Conservation (phyloP, 2,329 filamentous ascomycete species). For the Chrysoporthe austroafricana region DNA sequence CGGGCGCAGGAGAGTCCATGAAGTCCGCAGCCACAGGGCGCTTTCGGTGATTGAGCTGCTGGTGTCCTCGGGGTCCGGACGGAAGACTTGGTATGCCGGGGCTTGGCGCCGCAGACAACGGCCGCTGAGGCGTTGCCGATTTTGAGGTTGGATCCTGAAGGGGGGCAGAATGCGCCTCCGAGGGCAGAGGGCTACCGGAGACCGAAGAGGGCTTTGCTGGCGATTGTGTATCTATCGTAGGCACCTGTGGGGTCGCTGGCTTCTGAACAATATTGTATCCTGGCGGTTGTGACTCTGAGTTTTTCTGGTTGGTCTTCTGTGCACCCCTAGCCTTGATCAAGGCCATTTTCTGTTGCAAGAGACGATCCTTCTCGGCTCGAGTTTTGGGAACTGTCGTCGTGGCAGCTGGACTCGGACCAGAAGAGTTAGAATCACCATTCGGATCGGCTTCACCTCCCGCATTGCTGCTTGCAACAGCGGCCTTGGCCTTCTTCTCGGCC, state of each 20-base stretch:
- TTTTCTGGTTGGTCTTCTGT: conserved; percentile 39
- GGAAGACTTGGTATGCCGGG: conserved; percentile 6
- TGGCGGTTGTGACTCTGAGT: conserved; percentile 13
- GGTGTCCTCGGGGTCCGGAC: conserved; percentile 26
- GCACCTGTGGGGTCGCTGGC: conserved; percentile 2
- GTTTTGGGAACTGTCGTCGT: conserved; percentile 43
- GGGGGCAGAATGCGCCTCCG: neutral
- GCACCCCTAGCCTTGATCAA: conserved; percentile 61
- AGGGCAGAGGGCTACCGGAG: neutral
- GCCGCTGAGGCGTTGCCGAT: conserved; percentile 8
- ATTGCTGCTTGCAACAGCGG: conserved; percentile 31
- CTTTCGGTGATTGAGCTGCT: conserved; percentile 40
- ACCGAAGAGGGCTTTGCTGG: neutral
- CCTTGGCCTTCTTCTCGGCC: conserved; percentile 70
- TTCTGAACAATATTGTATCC: conserved; percentile 16
- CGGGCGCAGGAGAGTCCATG: conserved; percentile 55
- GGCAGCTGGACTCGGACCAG: conserved; percentile 12
- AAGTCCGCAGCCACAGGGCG: conserved; percentile 69
- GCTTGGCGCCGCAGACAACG: conserved; percentile 2
- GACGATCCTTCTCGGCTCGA: conserved; percentile 71
- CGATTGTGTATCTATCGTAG: conserved; percentile 14
- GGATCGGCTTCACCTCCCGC: conserved; percentile 14
- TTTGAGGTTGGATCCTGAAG: neutral
- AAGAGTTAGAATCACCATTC: conserved; percentile 1
- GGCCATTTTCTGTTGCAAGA: conserved; percentile 77